phyloP scores from a whole-genome alignment of 2,329 filamentous ascomycete genomes.

The Phymatotrichopsis omnivora region DNA sequence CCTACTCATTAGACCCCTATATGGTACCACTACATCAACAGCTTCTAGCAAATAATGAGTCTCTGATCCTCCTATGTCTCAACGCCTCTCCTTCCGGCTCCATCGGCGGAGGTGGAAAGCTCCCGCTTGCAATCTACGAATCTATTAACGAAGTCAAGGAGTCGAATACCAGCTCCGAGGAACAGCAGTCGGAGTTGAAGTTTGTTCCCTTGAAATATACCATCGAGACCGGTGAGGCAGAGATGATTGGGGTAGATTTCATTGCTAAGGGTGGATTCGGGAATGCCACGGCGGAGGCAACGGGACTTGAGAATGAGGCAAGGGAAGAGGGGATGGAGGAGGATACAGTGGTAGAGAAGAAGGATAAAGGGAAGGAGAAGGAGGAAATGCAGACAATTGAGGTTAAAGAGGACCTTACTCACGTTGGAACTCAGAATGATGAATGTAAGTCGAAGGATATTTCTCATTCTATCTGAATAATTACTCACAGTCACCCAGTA shows the following conservation, averaged over 20 bases:
- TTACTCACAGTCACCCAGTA: constrained; percentile 37
- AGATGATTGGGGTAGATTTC: constrained; percentile 96
- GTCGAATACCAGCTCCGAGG: constrained; percentile 40
- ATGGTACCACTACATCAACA: constrained; percentile 67
- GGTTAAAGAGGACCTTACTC: constrained; percentile 12
- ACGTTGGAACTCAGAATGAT: constrained; percentile 52
- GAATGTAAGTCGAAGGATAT: constrained; percentile 47
- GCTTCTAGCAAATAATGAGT: constrained; percentile 66
- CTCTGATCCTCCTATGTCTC: constrained; percentile 77
- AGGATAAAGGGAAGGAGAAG: constrained; percentile 25
- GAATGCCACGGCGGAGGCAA: constrained; percentile 31
- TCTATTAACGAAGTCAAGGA: constrained; percentile 60
- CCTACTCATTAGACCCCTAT: constrained; percentile 55
- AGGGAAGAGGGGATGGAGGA: constrained; percentile 37
- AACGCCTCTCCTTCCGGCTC: constrained; percentile 52
- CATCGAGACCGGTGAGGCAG: constrained; percentile 86
- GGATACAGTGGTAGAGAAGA: constrained; percentile 18
- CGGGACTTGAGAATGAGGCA: constrained; percentile 33
- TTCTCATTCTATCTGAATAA: no score
- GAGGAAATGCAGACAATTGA: constrained; percentile 10
- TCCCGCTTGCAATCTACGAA: constrained; percentile 88
- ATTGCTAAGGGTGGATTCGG: constrained; percentile 57
- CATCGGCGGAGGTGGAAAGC: constrained; percentile 51
- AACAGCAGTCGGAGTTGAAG: constrained; percentile 64
- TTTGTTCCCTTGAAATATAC: constrained; percentile 79